phyloP scores from a whole-genome alignment of 805 yeast species.

The Kockiozyma suomiensis region DNA sequence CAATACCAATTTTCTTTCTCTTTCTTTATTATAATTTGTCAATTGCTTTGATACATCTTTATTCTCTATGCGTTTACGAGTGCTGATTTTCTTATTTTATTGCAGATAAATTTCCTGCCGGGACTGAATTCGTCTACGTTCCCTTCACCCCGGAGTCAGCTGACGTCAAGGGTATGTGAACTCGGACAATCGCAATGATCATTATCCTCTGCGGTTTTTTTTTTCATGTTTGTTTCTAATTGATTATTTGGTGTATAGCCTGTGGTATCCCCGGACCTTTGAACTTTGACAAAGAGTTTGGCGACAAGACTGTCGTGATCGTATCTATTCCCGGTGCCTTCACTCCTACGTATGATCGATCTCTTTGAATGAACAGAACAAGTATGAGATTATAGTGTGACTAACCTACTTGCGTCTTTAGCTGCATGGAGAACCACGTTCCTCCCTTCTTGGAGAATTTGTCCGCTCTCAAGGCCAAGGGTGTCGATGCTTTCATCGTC shows the following conservation, averaged over 20 bases:
- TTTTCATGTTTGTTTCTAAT: not conserved
- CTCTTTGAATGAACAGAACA: too few relatives aligned
- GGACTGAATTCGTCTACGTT: slow-evolving; percentile 42
- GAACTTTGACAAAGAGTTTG: slow-evolving; percentile 43
- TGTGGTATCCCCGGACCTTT: slow-evolving; percentile 47
- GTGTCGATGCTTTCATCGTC: slow-evolving; percentile 65
- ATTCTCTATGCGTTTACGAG: not conserved
- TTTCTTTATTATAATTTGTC: too few relatives aligned
- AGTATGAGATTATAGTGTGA: too few relatives aligned
- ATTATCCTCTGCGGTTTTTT: not conserved
- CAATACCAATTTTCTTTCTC: too few relatives aligned
- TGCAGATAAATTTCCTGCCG: slow-evolving; percentile 41
- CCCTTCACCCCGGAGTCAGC: slow-evolving; percentile 42
- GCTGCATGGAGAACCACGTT: slow-evolving; percentile 67
- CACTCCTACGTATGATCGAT: slow-evolving; percentile 70
- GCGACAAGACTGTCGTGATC: slow-evolving; percentile 59
- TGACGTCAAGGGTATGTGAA: slow-evolving; percentile 35
- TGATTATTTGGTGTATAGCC: slow-evolving; percentile 28
- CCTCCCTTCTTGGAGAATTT: slow-evolving; percentile 63
- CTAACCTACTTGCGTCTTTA: not conserved
- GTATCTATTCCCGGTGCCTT: slow-evolving; percentile 83
- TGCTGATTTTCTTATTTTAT: not conserved
- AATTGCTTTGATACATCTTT: not conserved
- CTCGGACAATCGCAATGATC: too few relatives aligned
- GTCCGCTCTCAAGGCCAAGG: slow-evolving; percentile 56